Evolutionary conservation across 495 filamentous ascomycete genomes (phyloP).

Genomic region (Neurospora sp.): DNA sequence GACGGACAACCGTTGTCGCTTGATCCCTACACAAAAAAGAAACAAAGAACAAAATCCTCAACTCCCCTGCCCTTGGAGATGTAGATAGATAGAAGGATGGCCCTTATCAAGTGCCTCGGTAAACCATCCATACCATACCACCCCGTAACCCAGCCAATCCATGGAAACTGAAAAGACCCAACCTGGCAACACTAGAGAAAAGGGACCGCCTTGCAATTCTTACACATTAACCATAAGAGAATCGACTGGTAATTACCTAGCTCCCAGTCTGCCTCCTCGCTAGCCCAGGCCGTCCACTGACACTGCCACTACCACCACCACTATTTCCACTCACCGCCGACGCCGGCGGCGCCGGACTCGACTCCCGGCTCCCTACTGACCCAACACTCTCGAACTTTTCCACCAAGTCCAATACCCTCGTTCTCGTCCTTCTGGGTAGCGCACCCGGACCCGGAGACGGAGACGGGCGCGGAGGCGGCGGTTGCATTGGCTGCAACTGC

Average conservation of each 20-base stretch:
- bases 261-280: not conserved
- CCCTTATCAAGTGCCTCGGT: not conserved
- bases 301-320: not conserved
- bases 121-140: not conserved
- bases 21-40: not conserved
- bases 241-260: not conserved
- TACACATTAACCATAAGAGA: not conserved
- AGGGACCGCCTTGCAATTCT: not conserved
- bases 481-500: not conserved
- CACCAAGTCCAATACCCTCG: conserved; percentile 37
- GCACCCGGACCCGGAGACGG: not conserved
- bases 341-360: conserved; percentile 14
- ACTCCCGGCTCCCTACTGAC: conserved; percentile 20
- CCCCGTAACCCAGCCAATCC: not conserved
- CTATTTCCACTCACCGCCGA: not conserved
- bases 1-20: not conserved
- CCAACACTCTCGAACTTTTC: conserved; percentile 30
- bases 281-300: not conserved
- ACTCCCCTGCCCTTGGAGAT: not conserved
- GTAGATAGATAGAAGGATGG: not conserved
- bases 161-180: not conserved
- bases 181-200: not conserved
- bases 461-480: not conserved
- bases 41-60: not conserved
- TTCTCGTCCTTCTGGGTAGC: conserved; percentile 14